Evolutionary conservation across 2,329 filamentous ascomycete genomes (phyloP), one percentile per base, ranked within the genome.

Genomic region (Curvularia hawaiiensis): DNA sequence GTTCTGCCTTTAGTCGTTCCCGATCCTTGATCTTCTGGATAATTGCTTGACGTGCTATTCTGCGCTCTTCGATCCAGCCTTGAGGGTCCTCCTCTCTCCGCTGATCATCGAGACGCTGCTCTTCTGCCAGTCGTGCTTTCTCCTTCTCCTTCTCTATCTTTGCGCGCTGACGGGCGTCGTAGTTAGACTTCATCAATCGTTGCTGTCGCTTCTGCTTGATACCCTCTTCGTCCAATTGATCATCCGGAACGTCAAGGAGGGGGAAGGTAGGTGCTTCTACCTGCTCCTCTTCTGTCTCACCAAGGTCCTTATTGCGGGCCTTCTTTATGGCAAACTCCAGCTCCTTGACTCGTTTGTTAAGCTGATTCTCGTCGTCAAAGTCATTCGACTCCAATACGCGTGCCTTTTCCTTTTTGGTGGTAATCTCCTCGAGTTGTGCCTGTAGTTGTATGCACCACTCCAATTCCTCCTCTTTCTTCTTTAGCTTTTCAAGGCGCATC

Each of bases 81-180:
- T 96, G 91, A 12, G 96, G 86, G 70, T 98, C 85, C 57, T 90
- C 92, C 65, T 92, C 89, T 39, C 95, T 88, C 51, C 89, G 87
- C 70, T 97, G 91, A 56, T 88, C 86, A 73, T 99, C 95, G 0
- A 90, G 81, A 4, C 92, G 87, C 67, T 95, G 89, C 66, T 94
- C 90, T 73, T 97, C 92, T 44, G 88, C 91, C 59, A 89, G 75
- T 7, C 95, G 86, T 0, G 91, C 91, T 77, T 92, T 95, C 70
- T 98, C 95, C 2, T 89, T 89, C 70, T 97, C 93, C 76, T 98
- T 99, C 74, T 99, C 95, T 0, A 90, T 90, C 78, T 97, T 98
- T 35, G 95, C 93, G n/a, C 95, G 88, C 24, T 90, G 90, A 16
- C 95, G 86, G 4, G 95, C 95, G 63, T 98, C 95, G 69, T 97